phyloP scores from a whole-genome alignment of 176 grass and related monocot species.

The Tillandsia leiboldiana region DNA sequence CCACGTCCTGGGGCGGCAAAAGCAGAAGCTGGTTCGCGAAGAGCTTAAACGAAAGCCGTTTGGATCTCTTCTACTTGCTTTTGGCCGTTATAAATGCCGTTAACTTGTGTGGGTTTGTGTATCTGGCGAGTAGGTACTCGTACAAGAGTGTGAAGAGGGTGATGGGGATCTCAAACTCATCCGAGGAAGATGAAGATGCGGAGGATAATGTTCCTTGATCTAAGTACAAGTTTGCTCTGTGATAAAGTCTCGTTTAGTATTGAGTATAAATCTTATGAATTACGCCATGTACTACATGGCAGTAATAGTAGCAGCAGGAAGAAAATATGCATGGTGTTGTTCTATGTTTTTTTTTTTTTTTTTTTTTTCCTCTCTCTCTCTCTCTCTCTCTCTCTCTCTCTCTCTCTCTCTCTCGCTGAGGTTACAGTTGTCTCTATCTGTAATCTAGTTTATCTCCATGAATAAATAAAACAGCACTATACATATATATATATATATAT shows the following conservation, averaged over 20 bases:
- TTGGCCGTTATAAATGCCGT: slow-evolving; percentile 26
- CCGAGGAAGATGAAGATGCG: background rate
- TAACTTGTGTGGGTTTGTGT: slow-evolving; percentile 44
- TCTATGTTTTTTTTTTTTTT: too few species aligned
- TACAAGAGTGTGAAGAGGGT: slow-evolving; percentile 61
- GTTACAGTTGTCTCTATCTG: too few species aligned
- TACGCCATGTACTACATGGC: background rate
- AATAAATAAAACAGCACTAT: too few species aligned
- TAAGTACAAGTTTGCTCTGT: background rate
- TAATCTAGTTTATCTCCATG: too few species aligned
- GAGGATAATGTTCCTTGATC: background rate
- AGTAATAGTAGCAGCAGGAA: background rate
- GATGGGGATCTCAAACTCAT: background rate
- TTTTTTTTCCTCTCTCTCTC: too few species aligned
- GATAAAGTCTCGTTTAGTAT: background rate
- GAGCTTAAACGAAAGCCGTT: slow-evolving; percentile 47
- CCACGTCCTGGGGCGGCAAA: slow-evolving; percentile 16
- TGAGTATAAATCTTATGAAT: background rate
- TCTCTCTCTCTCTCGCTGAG: too few species aligned
- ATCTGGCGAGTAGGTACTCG: slow-evolving; percentile 43
- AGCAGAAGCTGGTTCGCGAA: slow-evolving; percentile 49
- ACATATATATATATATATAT: too few species aligned
- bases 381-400: too few species aligned
- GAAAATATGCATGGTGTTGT: too few species aligned
- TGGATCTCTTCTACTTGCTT: slow-evolving; percentile 76